A percentile compares a stretch with the other conserved stretches of the same genome.
Evolutionary conservation across 805 yeast species (phyloP).

Genomic region (Saccharomyces eubayanus): DNA sequence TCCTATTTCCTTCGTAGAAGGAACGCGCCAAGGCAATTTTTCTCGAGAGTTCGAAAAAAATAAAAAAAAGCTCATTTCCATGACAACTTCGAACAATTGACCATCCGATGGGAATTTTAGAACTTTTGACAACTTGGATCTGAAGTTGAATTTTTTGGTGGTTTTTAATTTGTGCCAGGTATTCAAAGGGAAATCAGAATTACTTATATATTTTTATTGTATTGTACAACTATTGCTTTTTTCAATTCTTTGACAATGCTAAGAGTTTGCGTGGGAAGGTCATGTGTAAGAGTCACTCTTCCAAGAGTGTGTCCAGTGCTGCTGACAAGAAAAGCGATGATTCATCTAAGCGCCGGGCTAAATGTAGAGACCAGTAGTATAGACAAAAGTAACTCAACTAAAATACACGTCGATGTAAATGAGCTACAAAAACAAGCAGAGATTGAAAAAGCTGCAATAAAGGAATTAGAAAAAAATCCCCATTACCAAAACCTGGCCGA

Average conservation of each 20-base stretch:
- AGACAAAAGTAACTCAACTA: conserved; percentile 7
- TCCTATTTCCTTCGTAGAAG: background rate
- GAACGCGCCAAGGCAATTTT: background rate
- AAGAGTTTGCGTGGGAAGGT: background rate
- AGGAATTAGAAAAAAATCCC: conserved; percentile 13
- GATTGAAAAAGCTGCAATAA: conserved; percentile 10
- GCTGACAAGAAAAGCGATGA: background rate
- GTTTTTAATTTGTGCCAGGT: background rate
- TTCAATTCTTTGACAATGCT: background rate
- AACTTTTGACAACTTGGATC: background rate
- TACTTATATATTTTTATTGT: background rate
- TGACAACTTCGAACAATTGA: background rate
- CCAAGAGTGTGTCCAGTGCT: background rate
- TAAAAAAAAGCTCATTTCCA: background rate
- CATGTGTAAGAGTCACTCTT: background rate
- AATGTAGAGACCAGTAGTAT: background rate
- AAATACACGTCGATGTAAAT: conserved; percentile 1
- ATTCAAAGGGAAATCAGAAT: background rate
- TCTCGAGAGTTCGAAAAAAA: background rate
- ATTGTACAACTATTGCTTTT: background rate
- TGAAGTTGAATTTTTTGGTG: background rate
- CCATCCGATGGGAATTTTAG: background rate
- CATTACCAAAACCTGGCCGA: conserved; percentile 11
- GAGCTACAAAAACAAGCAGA: conserved; percentile 1
- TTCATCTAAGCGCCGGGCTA: background rate